Evolutionary conservation across 2,329 filamentous ascomycete genomes (phyloP).

Genomic region (Byssothecium circinans): DNA sequence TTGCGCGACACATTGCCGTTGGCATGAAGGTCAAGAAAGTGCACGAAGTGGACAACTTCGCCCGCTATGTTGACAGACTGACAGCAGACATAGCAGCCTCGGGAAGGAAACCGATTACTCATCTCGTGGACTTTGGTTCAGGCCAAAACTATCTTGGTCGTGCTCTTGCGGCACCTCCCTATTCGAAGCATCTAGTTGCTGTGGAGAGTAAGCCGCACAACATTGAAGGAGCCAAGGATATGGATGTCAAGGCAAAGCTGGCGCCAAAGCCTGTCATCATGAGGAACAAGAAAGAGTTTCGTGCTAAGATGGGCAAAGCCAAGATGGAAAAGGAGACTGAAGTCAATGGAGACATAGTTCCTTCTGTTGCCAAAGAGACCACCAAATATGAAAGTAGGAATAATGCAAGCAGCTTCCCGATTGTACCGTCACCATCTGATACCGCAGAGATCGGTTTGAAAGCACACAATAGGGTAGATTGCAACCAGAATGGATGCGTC

Average conservation of each 20-base stretch:
- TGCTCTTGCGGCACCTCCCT: conserved; percentile 80
- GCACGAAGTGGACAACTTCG: conserved; percentile 90
- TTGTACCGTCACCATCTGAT: no score
- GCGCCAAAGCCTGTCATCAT: conserved; percentile 71
- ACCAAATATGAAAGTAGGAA: neutral
- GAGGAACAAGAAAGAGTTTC: conserved; percentile 81
- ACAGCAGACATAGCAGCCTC: conserved; percentile 52
- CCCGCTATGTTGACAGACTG: conserved; percentile 77
- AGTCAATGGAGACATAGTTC: no score
- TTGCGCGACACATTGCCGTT: conserved; percentile 73
- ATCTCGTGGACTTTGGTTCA: conserved; percentile 93
- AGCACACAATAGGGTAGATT: conserved; percentile 6
- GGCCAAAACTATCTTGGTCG: conserved; percentile 95
- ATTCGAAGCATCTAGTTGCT: conserved; percentile 83
- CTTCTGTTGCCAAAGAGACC: neutral
- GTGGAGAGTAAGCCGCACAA: conserved; percentile 88
- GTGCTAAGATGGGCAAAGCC: conserved; percentile 49
- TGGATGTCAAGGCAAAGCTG: conserved; percentile 81
- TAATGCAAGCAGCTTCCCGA: neutral
- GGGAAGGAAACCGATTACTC: conserved; percentile 61
- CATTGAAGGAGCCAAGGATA: conserved; percentile 78
- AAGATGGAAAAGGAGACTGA: conserved; percentile 40
- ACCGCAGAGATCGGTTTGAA: neutral
- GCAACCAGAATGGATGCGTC: conserved; percentile 18
- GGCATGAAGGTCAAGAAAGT: conserved; percentile 97